These are phyloP conservation scores for Xylariaceae sp. DNA, from an alignment of 2,329 filamentous ascomycete genomes.

Conservation along the genomic window DNA sequence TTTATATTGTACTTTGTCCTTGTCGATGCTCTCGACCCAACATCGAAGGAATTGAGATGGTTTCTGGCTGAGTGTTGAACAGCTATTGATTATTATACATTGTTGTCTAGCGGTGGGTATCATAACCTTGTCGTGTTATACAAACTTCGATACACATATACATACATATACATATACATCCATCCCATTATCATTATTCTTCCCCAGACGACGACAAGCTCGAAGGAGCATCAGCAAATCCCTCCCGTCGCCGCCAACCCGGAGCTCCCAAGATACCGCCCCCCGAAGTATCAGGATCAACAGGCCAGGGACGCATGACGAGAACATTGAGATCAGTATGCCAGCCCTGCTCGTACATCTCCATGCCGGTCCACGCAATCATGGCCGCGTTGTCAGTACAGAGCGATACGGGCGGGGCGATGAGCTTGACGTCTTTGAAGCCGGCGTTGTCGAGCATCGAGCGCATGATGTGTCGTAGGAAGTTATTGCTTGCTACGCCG, in stretches of 20 bases:
- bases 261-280: conserved; percentile 63
- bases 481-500: conserved; percentile 83
- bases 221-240: too few relatives aligned
- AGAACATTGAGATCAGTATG: conserved; percentile 56
- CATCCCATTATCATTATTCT: conserved; percentile 1
- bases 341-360: conserved; percentile 85
- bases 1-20: not conserved
- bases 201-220: too few relatives aligned
- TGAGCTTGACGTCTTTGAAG: conserved; percentile 55
- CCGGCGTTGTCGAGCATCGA: conserved; percentile 61
- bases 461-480: conserved; percentile 64
- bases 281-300: conserved; percentile 58
- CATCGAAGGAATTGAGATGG: too few relatives aligned
- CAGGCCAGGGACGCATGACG: conserved; percentile 66
- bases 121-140: conserved; percentile 2
- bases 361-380: conserved; percentile 90
- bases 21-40: not conserved
- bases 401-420: conserved; percentile 70
- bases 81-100: not conserved
- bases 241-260: conserved; percentile 49
- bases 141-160: conserved; percentile 4
- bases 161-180: conserved; percentile 8
- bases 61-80: too few relatives aligned
- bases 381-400: conserved; percentile 98
- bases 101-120: conserved; percentile 3